Percentiles rank a stretch among this genome's conserved stretches.
phyloP scores from a whole-genome alignment of 202 grass and related monocot genomes.

The Musa balbisiana region DNA sequence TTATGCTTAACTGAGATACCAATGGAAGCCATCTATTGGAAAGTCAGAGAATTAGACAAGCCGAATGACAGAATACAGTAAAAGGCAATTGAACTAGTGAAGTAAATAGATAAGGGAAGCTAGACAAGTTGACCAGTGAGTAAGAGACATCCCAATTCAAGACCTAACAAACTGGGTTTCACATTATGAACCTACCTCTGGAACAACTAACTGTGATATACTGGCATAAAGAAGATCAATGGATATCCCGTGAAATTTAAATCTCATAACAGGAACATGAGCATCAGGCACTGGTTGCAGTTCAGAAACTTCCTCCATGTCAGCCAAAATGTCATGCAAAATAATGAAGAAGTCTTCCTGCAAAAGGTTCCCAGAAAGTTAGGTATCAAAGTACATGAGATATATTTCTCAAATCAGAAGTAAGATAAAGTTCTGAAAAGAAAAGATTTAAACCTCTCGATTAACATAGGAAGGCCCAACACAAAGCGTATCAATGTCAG shows the following conservation, averaged over 20 bases:
- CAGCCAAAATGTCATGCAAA: constrained; percentile 60
- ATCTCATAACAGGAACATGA: constrained; percentile 92
- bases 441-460: constrained; percentile 47
- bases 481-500: constrained; percentile 89
- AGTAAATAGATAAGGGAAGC: too few species aligned
- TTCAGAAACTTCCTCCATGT: constrained; percentile 66
- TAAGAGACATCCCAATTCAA: too few species aligned
- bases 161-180: too few species aligned
- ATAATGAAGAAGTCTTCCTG: constrained; percentile 92
- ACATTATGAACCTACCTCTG: constrained; percentile 37
- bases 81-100: too few species aligned
- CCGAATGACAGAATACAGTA: too few species aligned
- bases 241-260: constrained; percentile 82
- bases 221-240: constrained; percentile 92
- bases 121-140: too few species aligned
- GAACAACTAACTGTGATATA: constrained; percentile 71
- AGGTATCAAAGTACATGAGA: too few species aligned
- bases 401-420: too few species aligned
- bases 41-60: too few species aligned
- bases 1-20: background rate
- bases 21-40: too few species aligned
- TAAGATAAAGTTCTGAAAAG: too few species aligned
- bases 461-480: constrained; percentile 97
- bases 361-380: background rate
- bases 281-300: constrained; percentile 79